Conservation (phyloP, 257 asterid species). For the Parsonsia alboflavescens region DNA sequence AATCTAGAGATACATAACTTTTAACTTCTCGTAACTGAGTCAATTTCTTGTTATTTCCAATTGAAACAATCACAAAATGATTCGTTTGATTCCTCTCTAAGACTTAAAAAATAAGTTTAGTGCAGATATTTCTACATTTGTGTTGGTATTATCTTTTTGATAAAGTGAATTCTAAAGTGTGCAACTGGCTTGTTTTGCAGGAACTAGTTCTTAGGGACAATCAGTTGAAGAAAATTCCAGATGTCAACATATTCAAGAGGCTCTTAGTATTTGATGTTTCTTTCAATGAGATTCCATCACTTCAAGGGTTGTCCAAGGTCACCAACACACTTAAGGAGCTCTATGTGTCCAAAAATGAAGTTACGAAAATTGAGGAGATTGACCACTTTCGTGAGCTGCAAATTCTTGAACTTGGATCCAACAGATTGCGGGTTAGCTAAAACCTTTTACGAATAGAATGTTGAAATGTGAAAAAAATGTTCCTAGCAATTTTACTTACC, state of each 20-base stretch:
- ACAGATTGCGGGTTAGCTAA: conserved; percentile 80
- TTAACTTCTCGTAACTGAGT: neutral
- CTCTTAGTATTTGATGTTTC: conserved; percentile 88
- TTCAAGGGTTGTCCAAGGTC: conserved; percentile 62
- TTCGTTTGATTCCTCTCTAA: neutral
- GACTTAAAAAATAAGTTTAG: neutral
- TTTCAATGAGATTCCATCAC: conserved; percentile 71
- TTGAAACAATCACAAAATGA: neutral
- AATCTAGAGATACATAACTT: too few species aligned
- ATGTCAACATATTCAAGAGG: conserved; percentile 67
- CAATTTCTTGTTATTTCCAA: neutral
- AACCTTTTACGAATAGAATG: conserved; percentile 18
- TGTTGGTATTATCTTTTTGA: neutral
- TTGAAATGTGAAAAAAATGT: conserved; percentile 6
- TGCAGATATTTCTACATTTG: neutral
- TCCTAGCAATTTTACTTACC: conserved; percentile 9
- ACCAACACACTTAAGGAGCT: conserved; percentile 79
- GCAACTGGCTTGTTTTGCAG: conserved; percentile 31
- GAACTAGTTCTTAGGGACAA: conserved; percentile 92
- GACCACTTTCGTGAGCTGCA: conserved; percentile 70
- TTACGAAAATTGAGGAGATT: conserved; percentile 84
- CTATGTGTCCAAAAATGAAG: conserved; percentile 90
- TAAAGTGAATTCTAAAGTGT: conserved; percentile 11
- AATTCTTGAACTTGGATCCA: conserved; percentile 97
- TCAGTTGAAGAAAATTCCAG: conserved; percentile 84